phyloP scores from a whole-genome alignment of 106 monocot genomes.

The Acanthochlamys bracteata region DNA sequence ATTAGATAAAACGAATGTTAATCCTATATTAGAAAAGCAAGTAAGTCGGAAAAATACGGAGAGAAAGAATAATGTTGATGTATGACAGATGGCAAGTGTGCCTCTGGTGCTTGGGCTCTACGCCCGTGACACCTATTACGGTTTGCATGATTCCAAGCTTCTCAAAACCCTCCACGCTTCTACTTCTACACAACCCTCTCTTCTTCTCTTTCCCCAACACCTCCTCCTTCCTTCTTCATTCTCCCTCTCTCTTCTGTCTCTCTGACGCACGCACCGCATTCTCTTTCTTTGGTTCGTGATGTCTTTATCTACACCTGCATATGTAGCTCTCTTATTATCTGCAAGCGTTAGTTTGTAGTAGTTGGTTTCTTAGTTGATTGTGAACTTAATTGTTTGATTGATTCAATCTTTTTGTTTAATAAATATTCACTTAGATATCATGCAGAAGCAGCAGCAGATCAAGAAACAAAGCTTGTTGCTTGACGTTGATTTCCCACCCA shows the following conservation, averaged over 20 bases:
- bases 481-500: too few relatives aligned
- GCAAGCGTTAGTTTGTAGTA: too few relatives aligned
- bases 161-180: background rate
- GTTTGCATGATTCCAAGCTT: constrained; percentile 4
- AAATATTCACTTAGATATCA: too few relatives aligned
- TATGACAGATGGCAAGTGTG: background rate
- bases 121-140: background rate
- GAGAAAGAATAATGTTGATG: background rate
- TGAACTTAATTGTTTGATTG: too few relatives aligned
- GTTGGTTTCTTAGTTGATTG: too few relatives aligned
- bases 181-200: background rate
- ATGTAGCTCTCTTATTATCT: background rate
- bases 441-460: too few relatives aligned
- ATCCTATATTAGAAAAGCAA: too few relatives aligned
- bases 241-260: background rate
- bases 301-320: background rate
- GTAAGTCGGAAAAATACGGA: too few relatives aligned
- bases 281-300: background rate
- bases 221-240: background rate
- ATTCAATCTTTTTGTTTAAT: too few relatives aligned
- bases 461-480: too few relatives aligned
- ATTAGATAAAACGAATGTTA: too few relatives aligned
- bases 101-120: background rate
- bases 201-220: background rate
- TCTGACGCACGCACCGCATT: background rate